Conservation (phyloP, 1,284 basidiomycete species). For the Ustilago xerochloae region DNA sequence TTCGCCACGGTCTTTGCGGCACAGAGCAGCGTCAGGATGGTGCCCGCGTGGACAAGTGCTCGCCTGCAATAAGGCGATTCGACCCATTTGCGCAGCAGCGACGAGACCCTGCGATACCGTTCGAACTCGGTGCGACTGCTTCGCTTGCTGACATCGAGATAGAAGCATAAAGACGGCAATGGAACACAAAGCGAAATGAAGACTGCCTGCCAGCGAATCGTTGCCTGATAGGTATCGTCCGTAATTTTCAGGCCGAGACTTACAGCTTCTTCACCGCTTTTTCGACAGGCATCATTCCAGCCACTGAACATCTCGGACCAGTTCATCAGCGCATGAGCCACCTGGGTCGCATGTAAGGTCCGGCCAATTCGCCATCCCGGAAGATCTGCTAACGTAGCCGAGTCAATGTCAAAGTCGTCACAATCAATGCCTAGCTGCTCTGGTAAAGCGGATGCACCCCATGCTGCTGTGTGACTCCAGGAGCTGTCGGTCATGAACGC, state of each 20-base stretch:
- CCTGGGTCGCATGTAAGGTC: slow-evolving; percentile 23
- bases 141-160: slow-evolving; percentile 10
- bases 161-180: slow-evolving; percentile 34
- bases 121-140: not conserved
- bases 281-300: slow-evolving; percentile 12
- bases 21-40: slow-evolving; percentile 31
- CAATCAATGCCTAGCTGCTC: slow-evolving; percentile 27
- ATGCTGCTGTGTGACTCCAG: slow-evolving; percentile 28
- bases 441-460: slow-evolving; percentile 21
- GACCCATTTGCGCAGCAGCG: slow-evolving; percentile 27
- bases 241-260: slow-evolving; percentile 19
- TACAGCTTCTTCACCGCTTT: not conserved
- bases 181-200: slow-evolving; percentile 34
- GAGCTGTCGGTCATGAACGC: slow-evolving; percentile 46
- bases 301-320: slow-evolving; percentile 47
- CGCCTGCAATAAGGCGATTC: slow-evolving; percentile 25
- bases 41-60: slow-evolving; percentile 36
- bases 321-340: slow-evolving; percentile 44
- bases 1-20: not conserved
- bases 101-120: slow-evolving; percentile 9
- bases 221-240: slow-evolving; percentile 29
- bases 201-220: slow-evolving; percentile 41
- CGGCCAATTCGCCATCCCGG: slow-evolving; percentile 37
- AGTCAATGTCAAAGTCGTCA: slow-evolving; percentile 16
- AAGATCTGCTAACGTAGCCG: slow-evolving; percentile 14